phyloP scores from a whole-genome alignment of 2,329 filamentous ascomycete species.

The Alternaria sp. region DNA sequence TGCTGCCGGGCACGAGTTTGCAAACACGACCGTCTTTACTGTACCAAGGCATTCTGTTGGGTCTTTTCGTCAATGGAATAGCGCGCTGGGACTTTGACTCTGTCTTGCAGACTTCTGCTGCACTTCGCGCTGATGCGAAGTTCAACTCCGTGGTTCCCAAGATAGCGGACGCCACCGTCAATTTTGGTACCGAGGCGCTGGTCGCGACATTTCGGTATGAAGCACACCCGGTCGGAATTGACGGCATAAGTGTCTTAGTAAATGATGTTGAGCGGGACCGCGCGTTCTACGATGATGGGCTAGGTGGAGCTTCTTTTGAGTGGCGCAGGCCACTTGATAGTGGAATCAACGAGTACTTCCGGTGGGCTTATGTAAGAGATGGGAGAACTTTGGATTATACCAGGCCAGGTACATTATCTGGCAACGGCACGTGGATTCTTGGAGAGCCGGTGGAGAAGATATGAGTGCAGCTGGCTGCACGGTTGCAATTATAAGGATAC shows the following conservation, averaged over 20 bases:
- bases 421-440: slow-evolving; percentile 43
- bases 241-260: slow-evolving; percentile 79
- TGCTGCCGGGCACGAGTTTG: slow-evolving; percentile 45
- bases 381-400: slow-evolving; percentile 43
- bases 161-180: slow-evolving; percentile 32
- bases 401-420: slow-evolving; percentile 30
- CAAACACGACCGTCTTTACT: slow-evolving; percentile 45
- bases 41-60: slow-evolving; percentile 46
- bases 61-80: slow-evolving; percentile 46
- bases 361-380: slow-evolving; percentile 42
- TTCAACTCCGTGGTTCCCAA: slow-evolving; percentile 65
- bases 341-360: slow-evolving; percentile 42
- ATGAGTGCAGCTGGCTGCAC: slow-evolving; percentile 20
- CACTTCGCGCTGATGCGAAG: slow-evolving; percentile 64
- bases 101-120: slow-evolving; percentile 79
- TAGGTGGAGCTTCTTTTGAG: slow-evolving; percentile 20
- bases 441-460: background rate
- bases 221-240: slow-evolving; percentile 57
- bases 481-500: background rate
- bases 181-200: slow-evolving; percentile 54
- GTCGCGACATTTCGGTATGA: slow-evolving; percentile 64
- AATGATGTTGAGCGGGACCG: slow-evolving; percentile 77
- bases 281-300: slow-evolving; percentile 31
- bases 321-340: slow-evolving; percentile 51
- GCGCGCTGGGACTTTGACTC: slow-evolving; percentile 54